A percentile compares a stretch with the other conserved stretches of the same genome.
Conservation (phyloP, 176 grass and related monocot species). For the Saccharum spontaneum region DNA sequence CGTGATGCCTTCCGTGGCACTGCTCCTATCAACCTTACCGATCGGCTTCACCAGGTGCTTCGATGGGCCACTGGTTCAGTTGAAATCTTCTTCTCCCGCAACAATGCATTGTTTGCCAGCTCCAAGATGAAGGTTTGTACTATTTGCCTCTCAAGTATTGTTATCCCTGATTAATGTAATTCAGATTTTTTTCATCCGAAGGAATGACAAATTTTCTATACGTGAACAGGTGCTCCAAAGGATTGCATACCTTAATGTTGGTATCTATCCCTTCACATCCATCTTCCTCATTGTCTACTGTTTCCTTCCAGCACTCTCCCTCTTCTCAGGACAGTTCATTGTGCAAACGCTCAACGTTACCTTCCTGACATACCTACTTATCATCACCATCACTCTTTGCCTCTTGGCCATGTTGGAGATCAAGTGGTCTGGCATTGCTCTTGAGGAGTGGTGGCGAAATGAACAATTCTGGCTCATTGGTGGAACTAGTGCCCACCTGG, state of each 20-base stretch:
- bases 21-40: conserved; percentile 92
- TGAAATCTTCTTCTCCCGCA: conserved; percentile 97
- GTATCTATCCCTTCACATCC: conserved; percentile 98
- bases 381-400: conserved; percentile 82
- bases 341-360: conserved; percentile 91
- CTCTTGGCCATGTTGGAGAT: conserved; percentile 91
- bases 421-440: conserved; percentile 94
- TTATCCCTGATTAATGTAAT: neutral
- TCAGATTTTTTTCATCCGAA: conserved; percentile 16
- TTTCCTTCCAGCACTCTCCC: conserved; percentile 96
- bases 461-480: conserved; percentile 99
- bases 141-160: conserved; percentile 9
- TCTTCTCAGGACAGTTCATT: conserved; percentile 98
- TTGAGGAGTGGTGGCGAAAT: conserved; percentile 98
- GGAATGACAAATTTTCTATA: conserved; percentile 24
- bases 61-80: conserved; percentile 96
- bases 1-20: conserved; percentile 94
- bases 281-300: conserved; percentile 97
- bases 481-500: conserved; percentile 93
- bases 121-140: conserved; percentile 79
- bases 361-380: conserved; percentile 86
- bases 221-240: conserved; percentile 67
- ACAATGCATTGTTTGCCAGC: conserved; percentile 84
- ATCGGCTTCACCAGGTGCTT: conserved; percentile 95
- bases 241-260: conserved; percentile 94